phyloP scores from a whole-genome alignment of 441 rosid species.

The Daphne laureola region DNA sequence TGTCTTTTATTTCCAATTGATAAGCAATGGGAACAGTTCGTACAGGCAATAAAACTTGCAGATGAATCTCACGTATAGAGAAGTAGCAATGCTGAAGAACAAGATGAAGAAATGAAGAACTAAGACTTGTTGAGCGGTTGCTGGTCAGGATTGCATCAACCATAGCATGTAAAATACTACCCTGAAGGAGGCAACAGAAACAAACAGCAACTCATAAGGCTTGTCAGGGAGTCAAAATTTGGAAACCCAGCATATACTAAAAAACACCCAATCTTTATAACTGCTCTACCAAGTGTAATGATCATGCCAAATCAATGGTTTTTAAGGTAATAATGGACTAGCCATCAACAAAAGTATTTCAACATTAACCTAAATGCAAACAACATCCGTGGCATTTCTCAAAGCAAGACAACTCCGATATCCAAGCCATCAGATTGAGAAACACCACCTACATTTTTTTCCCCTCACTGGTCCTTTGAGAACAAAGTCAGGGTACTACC shows the following conservation, averaged over 20 bases:
- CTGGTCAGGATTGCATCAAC: conserved; percentile 43
- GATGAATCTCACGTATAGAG: conserved; percentile 30
- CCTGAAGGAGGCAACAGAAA: conserved; percentile 32
- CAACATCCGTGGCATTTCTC: no score
- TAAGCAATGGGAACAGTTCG: conserved; percentile 34
- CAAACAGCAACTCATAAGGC: no score
- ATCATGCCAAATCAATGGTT: not conserved
- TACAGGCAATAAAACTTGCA: conserved; percentile 47
- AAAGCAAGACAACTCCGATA: no score
- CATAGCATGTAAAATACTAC: conserved; percentile 56
- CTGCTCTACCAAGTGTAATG: not conserved
- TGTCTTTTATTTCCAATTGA: conserved; percentile 43
- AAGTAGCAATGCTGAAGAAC: conserved; percentile 52
- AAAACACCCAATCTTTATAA: not conserved
- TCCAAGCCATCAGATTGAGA: no score
- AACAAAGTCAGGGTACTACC: no score
- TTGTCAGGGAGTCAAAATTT: no score
- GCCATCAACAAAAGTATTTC: no score
- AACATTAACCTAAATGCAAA: no score
- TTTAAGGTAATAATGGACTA: not conserved
- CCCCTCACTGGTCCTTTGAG: no score
- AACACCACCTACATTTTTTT: no score
- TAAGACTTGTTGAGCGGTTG: conserved; percentile 31
- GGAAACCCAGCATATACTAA: no score
- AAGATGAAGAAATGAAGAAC: conserved; percentile 53